Conservation (phyloP, 1,284 basidiomycete species). For the Pholiota adiposa region DNA sequence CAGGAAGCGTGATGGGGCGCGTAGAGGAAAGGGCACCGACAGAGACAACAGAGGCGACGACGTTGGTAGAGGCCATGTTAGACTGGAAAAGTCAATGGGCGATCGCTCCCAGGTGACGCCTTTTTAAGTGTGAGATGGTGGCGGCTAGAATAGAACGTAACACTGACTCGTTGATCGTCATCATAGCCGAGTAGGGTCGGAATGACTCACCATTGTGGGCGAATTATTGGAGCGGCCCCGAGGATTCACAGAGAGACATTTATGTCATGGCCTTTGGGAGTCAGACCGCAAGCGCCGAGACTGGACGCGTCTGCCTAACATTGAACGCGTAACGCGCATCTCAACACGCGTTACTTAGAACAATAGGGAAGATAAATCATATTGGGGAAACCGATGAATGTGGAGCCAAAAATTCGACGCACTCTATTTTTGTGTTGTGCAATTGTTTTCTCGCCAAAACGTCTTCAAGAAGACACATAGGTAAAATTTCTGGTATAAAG, state of each 20-base stretch:
- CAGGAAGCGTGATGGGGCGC: constrained; percentile 44
- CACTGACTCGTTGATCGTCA: neutral
- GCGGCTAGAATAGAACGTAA: neutral
- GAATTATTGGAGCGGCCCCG: neutral
- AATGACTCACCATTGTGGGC: neutral
- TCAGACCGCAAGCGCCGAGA: too few relatives aligned
- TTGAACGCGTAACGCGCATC: too few relatives aligned
- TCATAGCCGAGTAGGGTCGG: neutral
- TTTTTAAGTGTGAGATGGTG: neutral
- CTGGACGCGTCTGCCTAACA: too few relatives aligned
- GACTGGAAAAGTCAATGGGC: neutral
- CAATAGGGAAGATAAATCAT: too few relatives aligned
- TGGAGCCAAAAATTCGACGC: too few relatives aligned
- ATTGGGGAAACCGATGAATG: too few relatives aligned
- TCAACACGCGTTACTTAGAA: too few relatives aligned
- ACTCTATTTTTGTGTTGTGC: too few relatives aligned
- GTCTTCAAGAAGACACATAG: too few relatives aligned
- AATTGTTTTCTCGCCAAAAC: too few relatives aligned
- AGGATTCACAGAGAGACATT: neutral
- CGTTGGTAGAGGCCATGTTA: constrained; percentile 24
- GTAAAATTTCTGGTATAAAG: too few relatives aligned
- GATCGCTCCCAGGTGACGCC: neutral
- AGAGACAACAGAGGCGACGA: constrained; percentile 7
- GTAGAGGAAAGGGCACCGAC: constrained; percentile 18
- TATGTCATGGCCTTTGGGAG: neutral